Conservation (phyloP, 2,329 filamentous ascomycete species). For the Zymoseptoria passerinii region DNA sequence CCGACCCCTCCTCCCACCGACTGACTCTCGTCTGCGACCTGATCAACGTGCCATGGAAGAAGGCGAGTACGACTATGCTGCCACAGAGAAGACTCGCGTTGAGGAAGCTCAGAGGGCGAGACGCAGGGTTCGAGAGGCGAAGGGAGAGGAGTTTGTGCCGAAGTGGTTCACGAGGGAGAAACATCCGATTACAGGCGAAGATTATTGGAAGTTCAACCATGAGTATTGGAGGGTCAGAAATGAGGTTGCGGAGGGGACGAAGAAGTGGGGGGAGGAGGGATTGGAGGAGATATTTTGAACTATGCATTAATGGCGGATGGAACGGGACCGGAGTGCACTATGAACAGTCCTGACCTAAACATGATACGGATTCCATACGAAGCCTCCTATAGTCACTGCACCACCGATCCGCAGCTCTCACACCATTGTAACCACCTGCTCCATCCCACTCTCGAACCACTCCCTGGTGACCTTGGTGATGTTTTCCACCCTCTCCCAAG, state of each 20-base stretch:
- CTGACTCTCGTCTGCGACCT: slow-evolving; percentile 83
- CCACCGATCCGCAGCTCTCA: background rate
- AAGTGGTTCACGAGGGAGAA: slow-evolving; percentile 72
- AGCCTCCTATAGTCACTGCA: too few relatives aligned
- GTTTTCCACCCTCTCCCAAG: background rate
- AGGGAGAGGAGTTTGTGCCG: slow-evolving; percentile 72
- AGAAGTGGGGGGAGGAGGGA: slow-evolving; percentile 52
- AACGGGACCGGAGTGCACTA: background rate
- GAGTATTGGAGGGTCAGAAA: slow-evolving; percentile 77
- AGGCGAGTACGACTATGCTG: slow-evolving; percentile 90
- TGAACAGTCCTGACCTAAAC: background rate
- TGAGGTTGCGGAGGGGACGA: slow-evolving; percentile 53
- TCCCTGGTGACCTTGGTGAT: background rate
- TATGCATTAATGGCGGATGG: background rate
- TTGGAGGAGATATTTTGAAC: slow-evolving; percentile 67
- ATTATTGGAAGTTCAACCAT: slow-evolving; percentile 82
- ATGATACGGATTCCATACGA: too few relatives aligned
- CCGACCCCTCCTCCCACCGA: slow-evolving; percentile 69
- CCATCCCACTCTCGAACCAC: background rate
- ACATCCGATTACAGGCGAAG: slow-evolving; percentile 75
- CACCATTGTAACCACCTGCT: background rate
- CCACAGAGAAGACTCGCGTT: slow-evolving; percentile 85
- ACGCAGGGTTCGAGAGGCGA: slow-evolving; percentile 62
- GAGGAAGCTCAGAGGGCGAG: slow-evolving; percentile 84
- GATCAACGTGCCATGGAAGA: slow-evolving; percentile 99